Evolutionary conservation across 164 flowering plant genomes (phyloP), one percentile per base, ranked within the genome.

Genomic region (Protea cynaroides): DNA sequence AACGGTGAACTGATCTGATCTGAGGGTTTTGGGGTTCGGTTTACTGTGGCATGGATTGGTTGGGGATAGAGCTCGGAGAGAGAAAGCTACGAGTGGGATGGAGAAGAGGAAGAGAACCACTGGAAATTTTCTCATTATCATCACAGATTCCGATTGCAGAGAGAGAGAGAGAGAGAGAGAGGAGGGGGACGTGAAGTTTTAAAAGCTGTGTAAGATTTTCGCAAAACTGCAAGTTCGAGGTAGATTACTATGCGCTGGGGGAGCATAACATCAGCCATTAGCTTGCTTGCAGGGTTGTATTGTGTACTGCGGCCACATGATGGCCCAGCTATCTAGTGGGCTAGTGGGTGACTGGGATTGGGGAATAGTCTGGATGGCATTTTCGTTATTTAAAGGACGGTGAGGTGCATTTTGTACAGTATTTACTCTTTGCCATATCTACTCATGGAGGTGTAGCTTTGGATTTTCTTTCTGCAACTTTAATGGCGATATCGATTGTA

Each of bases 1-100:
- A 57, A 87, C 87, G 9, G 97, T 90, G 62, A 88, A 60, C 60
- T 86, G 92, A 56, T 87, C 89, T 8, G 84, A 62, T 53, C 84
- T 75, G 60, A 84, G 82, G 25, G 72, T 59, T 21, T 49, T 68
- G 13, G 71, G 78, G 61, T 75, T 59, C 19, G 67, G 66, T 10
- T 23, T 36, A 9, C 58, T 74, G 74, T 77, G 69, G 57, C 83
- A 80, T 25, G 80, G 79, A 44, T 74, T 75, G 9, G n/a, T n/a
- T n/a, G 61, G 10, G 17, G 54, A 14, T 25, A 62, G 59, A 6
- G 66, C 21, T 14, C 58, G 68, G 11, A 47, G 64, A 40, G 65
- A 53, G 23, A 24, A 19, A 15, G 50, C 44, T 11, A 52, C 1
- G 36, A 70, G 38, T 38, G 21, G 36, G 21, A 18, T 11, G 46